Evolutionary conservation across 1,284 basidiomycete genomes (phyloP), one percentile per base, ranked within the genome.

Genomic region (Cerrena zonata): DNA sequence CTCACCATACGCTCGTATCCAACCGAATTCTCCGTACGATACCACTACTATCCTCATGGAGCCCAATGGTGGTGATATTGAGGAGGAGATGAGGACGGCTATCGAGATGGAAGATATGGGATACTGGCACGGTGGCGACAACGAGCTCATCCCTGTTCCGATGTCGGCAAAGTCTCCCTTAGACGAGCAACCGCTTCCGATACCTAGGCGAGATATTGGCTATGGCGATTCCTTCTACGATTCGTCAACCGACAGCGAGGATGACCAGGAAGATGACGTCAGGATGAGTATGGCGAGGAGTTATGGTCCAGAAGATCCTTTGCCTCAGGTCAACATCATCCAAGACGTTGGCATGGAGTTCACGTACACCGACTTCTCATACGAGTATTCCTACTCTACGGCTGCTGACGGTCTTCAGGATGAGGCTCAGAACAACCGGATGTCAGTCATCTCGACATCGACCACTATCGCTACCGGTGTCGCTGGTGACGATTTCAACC

Each of bases 71-170:
- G 36, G 18, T 18, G 34, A 47, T 4, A 30, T 23, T 4, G 46
- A 47, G 18, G 46, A 47, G 23, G 46, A 47, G 46, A 47, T 47
- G 46, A 47, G 46, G 46, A 47, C 46, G 37, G 46, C 46, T 13
- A 15, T 45, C 10, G 44, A 45, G 12, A 38, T 47, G 46, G 46
- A 47, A 11, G 24, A 30, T 22, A 23, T 42, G 19, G 41, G 41
- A 3, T 42, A 22, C 41, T 42, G 41, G 41, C 19, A 22, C 19
- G 41, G 41, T 42, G 24, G 41, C 23, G 23, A 42, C 41, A 22
- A 42, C 22, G 41, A 42, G 41, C 22, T 42, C 19, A 42, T 42
- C 15, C 41, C 41, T 4, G 24, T 42, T 42, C 41, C 41, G 5
- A 23, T 42, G 19, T 42, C 41, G 18, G 41, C 41, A 5, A 42